phyloP scores from a whole-genome alignment of 2,329 filamentous ascomycete species.

The Monosporascus sp. region DNA sequence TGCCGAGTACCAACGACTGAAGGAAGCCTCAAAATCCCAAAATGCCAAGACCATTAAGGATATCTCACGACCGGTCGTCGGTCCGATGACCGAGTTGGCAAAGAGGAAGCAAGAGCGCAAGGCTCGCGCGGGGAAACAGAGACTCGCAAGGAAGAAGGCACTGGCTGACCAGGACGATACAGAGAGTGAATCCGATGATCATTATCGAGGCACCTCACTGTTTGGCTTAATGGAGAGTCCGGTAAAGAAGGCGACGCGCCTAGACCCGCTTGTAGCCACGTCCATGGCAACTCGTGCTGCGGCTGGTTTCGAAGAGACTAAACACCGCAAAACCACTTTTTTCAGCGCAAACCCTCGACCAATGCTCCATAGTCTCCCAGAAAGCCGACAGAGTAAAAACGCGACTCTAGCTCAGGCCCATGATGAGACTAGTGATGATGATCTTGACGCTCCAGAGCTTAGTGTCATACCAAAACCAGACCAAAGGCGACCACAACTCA shows the following conservation, averaged over 20 bases:
- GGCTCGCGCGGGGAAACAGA: conserved; percentile 31
- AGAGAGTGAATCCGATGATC: conserved; percentile 18
- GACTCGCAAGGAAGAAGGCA: conserved; percentile 16
- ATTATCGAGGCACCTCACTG: conserved; percentile 30
- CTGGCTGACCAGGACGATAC: conserved; percentile 18
- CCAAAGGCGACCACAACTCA: not conserved
- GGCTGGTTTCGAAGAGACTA: conserved; percentile 16
- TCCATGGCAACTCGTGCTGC: conserved; percentile 18
- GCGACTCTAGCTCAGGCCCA: not conserved
- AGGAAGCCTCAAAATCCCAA: conserved; percentile 48
- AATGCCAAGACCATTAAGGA: conserved; percentile 48
- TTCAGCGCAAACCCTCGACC: not conserved
- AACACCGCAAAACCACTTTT: not conserved
- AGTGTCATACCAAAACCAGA: not conserved
- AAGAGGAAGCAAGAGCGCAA: conserved; percentile 31
- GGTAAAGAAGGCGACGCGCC: conserved; percentile 20
- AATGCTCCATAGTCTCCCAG: not conserved
- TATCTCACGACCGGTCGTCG: conserved; percentile 49
- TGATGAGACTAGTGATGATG: conserved; percentile 13
- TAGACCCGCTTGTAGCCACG: conserved; percentile 15
- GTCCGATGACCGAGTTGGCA: conserved; percentile 31
- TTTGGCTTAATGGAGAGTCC: conserved; percentile 40
- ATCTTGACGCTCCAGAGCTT: conserved; percentile 11
- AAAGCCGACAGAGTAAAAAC: conserved; percentile 1
- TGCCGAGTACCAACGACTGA: conserved; percentile 70